Evolutionary conservation across 192 early-diverging fungal genomes (phyloP), one percentile per base, ranked within the genome.

Genomic region (Gaertneriomyces semiglobifer): DNA sequence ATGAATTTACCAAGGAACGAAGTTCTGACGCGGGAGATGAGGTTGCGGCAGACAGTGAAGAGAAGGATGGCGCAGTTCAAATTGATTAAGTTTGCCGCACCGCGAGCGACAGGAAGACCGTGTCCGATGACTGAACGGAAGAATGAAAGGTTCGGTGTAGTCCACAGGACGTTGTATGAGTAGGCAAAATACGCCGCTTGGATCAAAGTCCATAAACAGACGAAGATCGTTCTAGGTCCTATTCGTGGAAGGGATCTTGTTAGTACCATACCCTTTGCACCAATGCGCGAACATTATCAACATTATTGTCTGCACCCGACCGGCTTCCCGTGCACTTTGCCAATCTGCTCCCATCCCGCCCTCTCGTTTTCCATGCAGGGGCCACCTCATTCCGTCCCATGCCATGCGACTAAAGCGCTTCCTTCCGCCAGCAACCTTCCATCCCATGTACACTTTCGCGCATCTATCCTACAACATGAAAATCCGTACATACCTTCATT

Each of bases 11-110:
- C 86, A 46, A 93, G 74, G 58, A 88, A 86, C 20, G 92, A 92
- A 1, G 80, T 81, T 14, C 92, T 79, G 14, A 92, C 71, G 66
- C 81, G 78, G 58, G 91, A 91, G 25, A 94, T 88, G 33, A 90
- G 68, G 48, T 89, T 94, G 6, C 90, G 76, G 76, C 91, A 93
- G 7, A 94, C 85, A 20, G 92, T 89, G 58, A 94, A 82, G 51
- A 93, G 77, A 14, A 94, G 79, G 25, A 93, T 65, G 53, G 86
- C 91, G 52, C 85, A 88, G 77, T 92, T 82, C 47, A 92, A 74
- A 71, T 94, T 90, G 62, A 95, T 80, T 14, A 81, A 48, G 67
- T 85, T 85, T 11, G 83, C 83, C n/a, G 83, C 81, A 7, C 69
- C 69, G 44, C 82, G 70, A 40, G 82, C 82, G 9, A 70, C 75